These are phyloP conservation scores for Entomortierella beljakovae DNA, from an alignment of 192 early-diverging fungal species.

Conservation along the genomic window DNA sequence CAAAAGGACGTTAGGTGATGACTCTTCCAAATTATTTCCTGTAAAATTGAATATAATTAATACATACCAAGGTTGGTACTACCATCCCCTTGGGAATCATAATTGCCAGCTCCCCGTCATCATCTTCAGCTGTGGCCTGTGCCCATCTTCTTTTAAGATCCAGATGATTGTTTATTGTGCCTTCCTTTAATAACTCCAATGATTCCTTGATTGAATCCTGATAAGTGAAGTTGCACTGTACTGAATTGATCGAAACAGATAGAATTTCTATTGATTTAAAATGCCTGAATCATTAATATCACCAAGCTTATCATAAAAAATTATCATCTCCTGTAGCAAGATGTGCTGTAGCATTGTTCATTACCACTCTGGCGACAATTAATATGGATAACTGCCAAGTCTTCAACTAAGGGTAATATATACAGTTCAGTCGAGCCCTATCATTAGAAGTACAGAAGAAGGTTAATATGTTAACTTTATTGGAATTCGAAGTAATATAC, in stretches of 20 bases:
- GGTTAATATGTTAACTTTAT: not conserved
- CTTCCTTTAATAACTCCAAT: constrained; percentile 39
- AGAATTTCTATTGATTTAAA: constrained; percentile 36
- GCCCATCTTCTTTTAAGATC: constrained; percentile 60
- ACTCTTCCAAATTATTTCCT: not conserved
- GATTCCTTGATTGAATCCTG: constrained; percentile 59
- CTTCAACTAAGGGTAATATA: constrained; percentile 56
- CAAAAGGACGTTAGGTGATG: constrained; percentile 7
- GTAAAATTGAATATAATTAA: not conserved
- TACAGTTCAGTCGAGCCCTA: constrained; percentile 65
- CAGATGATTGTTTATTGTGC: constrained; percentile 58
- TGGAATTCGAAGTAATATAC: not conserved
- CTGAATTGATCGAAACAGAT: constrained; percentile 51
- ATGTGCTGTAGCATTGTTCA: not conserved
- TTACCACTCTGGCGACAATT: constrained; percentile 63
- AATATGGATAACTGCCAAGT: constrained; percentile 52
- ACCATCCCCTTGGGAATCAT: constrained; percentile 52
- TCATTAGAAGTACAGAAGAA: not conserved
- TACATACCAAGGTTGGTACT: constrained; percentile 37
- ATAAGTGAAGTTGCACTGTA: constrained; percentile 46
- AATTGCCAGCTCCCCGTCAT: constrained; percentile 61
- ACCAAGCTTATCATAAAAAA: not conserved
- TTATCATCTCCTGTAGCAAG: not conserved
- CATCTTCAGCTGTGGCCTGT: constrained; percentile 57
- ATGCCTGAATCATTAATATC: constrained; percentile 4